Evolutionary conservation across 1,139 yeast genomes (phyloP).

Genomic region (Yamadazyma mexicana): DNA sequence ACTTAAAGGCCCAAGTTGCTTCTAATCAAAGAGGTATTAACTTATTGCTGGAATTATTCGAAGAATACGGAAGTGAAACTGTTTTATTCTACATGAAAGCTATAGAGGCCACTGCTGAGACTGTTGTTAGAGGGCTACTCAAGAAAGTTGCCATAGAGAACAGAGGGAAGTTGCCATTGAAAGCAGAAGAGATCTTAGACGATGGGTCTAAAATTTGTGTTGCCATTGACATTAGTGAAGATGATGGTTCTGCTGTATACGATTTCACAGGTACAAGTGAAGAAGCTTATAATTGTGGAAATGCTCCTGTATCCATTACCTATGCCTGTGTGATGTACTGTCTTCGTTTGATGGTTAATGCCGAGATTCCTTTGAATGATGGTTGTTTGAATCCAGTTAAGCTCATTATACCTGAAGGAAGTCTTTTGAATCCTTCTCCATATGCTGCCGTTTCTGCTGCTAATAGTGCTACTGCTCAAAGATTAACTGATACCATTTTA

Average conservation of each 20-base stretch:
- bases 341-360: constrained; percentile 39
- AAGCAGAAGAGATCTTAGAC: constrained; percentile 55
- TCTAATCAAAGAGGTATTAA: constrained; percentile 63
- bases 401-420: constrained; percentile 33
- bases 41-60: constrained; percentile 44
- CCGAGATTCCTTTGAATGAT: constrained; percentile 44
- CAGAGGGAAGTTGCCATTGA: constrained; percentile 30
- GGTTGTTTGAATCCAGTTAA: constrained; percentile 42
- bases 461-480: constrained; percentile 46
- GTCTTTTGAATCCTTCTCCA: constrained; percentile 37
- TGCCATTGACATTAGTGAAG: constrained; percentile 38
- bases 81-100: constrained; percentile 60
- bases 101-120: constrained; percentile 59
- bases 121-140: constrained; percentile 48
- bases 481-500: constrained; percentile 32
- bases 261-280: constrained; percentile 54
- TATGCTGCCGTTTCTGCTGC: constrained; percentile 48
- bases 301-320: constrained; percentile 42
- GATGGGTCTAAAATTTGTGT: constrained; percentile 58
- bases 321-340: constrained; percentile 42
- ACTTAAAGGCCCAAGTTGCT: constrained; percentile 64
- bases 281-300: constrained; percentile 40
- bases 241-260: constrained; percentile 48
- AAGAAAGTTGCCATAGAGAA: constrained; percentile 28
- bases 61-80: constrained; percentile 48